Evolutionary conservation across 2,329 filamentous ascomycete species (phyloP).

Genomic region (Arthrobotrys sphaeroides): DNA sequence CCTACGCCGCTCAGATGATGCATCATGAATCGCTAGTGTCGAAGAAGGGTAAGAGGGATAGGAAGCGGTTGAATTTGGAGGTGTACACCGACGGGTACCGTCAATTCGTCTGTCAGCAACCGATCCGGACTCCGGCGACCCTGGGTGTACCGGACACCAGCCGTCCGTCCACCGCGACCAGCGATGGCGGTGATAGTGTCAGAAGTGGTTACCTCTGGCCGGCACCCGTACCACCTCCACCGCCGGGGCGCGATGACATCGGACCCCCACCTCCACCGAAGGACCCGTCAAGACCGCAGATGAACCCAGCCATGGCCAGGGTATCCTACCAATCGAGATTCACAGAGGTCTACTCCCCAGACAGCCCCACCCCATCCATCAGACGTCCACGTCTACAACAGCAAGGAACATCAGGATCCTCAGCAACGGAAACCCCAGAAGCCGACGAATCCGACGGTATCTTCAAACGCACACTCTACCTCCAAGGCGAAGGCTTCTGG

Average conservation of each 20-base stretch:
- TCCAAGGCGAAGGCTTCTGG: slow-evolving; percentile 52
- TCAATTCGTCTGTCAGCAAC: slow-evolving; percentile 35
- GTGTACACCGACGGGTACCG: slow-evolving; percentile 44
- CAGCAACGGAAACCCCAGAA: neutral
- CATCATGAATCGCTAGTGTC: slow-evolving; percentile 33
- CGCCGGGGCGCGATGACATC: slow-evolving; percentile 37
- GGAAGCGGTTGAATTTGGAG: slow-evolving; percentile 44
- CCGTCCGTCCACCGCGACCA: slow-evolving; percentile 17
- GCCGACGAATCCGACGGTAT: slow-evolving; percentile 31
- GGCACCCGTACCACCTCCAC: slow-evolving; percentile 41
- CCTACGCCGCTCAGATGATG: slow-evolving; percentile 44
- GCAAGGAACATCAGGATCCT: neutral
- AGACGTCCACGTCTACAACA: neutral
- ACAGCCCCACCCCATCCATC: slow-evolving; percentile 32
- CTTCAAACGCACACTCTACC: slow-evolving; percentile 42
- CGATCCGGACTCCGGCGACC: neutral
- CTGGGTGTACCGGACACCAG: slow-evolving; percentile 4
- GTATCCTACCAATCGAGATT: slow-evolving; percentile 38
- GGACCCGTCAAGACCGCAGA: slow-evolving; percentile 6
- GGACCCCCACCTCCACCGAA: slow-evolving; percentile 43
- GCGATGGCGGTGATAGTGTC: neutral
- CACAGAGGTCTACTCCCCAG: slow-evolving; percentile 52
- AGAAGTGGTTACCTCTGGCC: slow-evolving; percentile 36
- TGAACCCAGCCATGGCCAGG: slow-evolving; percentile 37
- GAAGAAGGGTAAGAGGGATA: slow-evolving; percentile 36